Percentiles rank a stretch among this genome's conserved stretches.
phyloP scores from a whole-genome alignment of 768 basidiomycete species.

The Boletus rex-veris region DNA sequence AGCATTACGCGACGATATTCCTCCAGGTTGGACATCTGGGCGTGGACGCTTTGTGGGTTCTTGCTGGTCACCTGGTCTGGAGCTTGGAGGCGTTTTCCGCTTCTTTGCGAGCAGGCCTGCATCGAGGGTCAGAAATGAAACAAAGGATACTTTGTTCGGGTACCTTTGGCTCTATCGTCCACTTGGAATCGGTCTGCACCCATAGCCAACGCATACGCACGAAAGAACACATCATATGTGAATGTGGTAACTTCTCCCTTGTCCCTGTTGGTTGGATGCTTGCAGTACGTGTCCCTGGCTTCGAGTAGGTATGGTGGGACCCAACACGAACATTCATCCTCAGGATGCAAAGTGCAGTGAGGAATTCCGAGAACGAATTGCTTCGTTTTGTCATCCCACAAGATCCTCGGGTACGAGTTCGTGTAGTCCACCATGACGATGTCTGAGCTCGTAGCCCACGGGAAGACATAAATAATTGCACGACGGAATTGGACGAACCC shows the following conservation, averaged over 20 bases:
- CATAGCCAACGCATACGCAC: conserved; percentile 11
- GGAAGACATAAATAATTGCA: conserved; percentile 5
- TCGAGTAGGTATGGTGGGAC: conserved; percentile 5
- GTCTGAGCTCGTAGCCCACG: conserved; percentile 12
- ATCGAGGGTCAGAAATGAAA: neutral
- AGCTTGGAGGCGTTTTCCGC: neutral
- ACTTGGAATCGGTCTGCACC: conserved; percentile 4
- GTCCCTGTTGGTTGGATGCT: conserved; percentile 2
- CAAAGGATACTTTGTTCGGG: neutral
- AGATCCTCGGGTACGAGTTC: conserved; percentile 10
- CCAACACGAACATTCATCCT: conserved; percentile 14
- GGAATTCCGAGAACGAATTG: conserved; percentile 13
- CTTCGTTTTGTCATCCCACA: conserved; percentile 11
- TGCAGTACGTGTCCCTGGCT: conserved; percentile 8
- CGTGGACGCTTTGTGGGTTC: conserved; percentile 1
- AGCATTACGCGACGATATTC: neutral
- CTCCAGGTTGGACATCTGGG: neutral
- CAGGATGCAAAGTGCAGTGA: neutral
- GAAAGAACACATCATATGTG: conserved; percentile 5
- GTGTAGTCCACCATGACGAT: conserved; percentile 17
- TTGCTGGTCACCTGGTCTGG: neutral
- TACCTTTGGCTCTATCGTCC: conserved; percentile 4
- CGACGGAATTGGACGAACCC: conserved; percentile 10
- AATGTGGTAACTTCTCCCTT: conserved; percentile 1
- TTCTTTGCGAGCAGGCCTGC: conserved; percentile 3